Percentiles rank a stretch among this genome's conserved stretches.
These are phyloP conservation scores for Haematococcus sp. DNA, from an alignment of 139 green algal species.

Conservation along the genomic window DNA sequence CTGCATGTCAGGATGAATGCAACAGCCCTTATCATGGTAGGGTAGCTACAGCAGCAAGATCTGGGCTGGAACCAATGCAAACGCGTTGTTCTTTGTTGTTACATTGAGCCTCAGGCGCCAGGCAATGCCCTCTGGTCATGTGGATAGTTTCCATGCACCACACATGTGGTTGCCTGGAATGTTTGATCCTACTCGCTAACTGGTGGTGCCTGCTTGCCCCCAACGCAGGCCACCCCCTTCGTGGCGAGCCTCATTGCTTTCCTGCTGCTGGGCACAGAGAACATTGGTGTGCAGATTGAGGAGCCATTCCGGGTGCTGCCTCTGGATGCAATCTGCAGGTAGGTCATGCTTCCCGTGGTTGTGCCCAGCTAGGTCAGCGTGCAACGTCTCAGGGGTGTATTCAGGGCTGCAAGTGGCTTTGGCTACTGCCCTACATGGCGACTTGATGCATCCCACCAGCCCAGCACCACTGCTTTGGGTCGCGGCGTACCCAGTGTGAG, in stretches of 20 bases:
- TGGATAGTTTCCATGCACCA: too few relatives aligned
- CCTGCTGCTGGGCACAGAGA: slow-evolving; percentile 40
- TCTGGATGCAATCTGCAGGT: slow-evolving; percentile 41
- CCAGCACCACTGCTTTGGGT: neutral
- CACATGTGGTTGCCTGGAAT: too few relatives aligned
- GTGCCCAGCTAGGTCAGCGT: neutral
- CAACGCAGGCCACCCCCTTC: slow-evolving; percentile 18
- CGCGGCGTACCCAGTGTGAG: too few relatives aligned
- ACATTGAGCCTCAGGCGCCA: too few relatives aligned
- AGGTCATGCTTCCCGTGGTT: neutral
- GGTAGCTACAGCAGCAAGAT: too few relatives aligned
- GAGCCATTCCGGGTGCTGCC: slow-evolving; percentile 47
- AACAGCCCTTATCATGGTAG: too few relatives aligned
- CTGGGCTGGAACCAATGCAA: too few relatives aligned
- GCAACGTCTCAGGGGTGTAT: neutral
- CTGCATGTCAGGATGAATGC: too few relatives aligned
- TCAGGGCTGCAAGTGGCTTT: neutral
- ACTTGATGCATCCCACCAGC: neutral
- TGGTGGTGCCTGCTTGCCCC: too few relatives aligned
- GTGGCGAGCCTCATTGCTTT: slow-evolving; percentile 32
- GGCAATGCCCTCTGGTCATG: too few relatives aligned
- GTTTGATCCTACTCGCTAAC: too few relatives aligned
- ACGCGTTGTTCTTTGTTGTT: too few relatives aligned
- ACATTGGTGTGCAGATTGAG: slow-evolving; percentile 54
- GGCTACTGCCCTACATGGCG: neutral